phyloP scores from a whole-genome alignment of 2,329 filamentous ascomycete species.

The Aspergillus persii region DNA sequence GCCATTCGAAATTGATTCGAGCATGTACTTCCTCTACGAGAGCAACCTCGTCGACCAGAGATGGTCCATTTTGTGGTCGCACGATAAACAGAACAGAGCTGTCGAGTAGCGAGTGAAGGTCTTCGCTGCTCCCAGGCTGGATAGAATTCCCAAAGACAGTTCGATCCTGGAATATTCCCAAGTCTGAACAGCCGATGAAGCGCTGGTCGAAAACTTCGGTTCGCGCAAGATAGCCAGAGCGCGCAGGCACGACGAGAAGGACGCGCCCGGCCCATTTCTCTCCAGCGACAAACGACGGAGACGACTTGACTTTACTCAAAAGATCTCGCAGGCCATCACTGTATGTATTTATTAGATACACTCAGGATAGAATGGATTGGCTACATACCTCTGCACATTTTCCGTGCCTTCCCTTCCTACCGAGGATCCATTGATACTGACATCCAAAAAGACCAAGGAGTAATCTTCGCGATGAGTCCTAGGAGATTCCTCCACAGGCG shows the following conservation, averaged over 20 bases:
- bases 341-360: background rate
- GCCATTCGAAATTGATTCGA: background rate
- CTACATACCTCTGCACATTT: background rate
- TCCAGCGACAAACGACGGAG: background rate
- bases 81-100: background rate
- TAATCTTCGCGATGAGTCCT: background rate
- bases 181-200: background rate
- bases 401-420: background rate
- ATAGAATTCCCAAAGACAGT: background rate
- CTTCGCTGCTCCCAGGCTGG: background rate
- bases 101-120: background rate
- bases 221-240: background rate
- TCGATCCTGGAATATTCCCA: background rate
- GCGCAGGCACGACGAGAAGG: background rate
- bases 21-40: background rate
- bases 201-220: background rate
- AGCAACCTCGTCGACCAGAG: background rate
- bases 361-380: too few relatives aligned
- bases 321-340: background rate
- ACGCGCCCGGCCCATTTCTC: background rate
- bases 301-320: background rate
- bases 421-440: background rate
- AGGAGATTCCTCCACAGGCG: background rate
- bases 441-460: background rate
- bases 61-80: background rate